Conservation (phyloP, 495 filamentous ascomycete species). For the Aspergillus coremiiformis region DNA sequence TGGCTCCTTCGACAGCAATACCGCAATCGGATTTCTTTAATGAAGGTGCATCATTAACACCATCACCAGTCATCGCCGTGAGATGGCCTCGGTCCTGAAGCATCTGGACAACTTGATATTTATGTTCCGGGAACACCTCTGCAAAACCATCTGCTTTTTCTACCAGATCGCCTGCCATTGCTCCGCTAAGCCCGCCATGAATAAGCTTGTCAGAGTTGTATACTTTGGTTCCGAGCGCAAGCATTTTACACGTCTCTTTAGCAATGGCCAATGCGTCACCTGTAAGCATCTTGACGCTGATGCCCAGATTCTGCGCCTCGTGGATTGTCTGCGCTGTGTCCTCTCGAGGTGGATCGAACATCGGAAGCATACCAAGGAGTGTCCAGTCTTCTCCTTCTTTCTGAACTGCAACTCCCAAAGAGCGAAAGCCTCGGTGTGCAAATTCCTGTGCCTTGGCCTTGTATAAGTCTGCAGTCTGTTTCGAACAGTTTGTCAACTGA, state of each 20-base stretch:
- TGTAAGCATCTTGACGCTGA: constrained; percentile 69
- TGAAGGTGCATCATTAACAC: constrained; percentile 94
- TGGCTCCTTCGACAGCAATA: constrained; percentile 68
- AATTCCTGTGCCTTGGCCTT: constrained; percentile 62
- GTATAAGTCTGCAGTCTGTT: constrained; percentile 53
- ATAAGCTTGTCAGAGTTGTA: constrained; percentile 67
- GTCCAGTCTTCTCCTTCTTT: constrained; percentile 56
- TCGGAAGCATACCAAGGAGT: constrained; percentile 62
- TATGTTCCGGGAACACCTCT: constrained; percentile 96
- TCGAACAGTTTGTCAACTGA: constrained; percentile 53
- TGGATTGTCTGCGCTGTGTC: constrained; percentile 70
- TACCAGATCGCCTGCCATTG: constrained; percentile 62
- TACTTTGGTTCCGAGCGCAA: constrained; percentile 67
- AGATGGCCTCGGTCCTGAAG: constrained; percentile 94
- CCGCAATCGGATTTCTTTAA: constrained; percentile 85
- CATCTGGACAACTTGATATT: constrained; percentile 96
- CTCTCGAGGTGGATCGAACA: constrained; percentile 70
- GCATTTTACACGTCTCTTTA: constrained; percentile 72
- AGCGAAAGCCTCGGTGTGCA: constrained; percentile 67
- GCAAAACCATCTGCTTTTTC: constrained; percentile 69
- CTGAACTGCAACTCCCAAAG: constrained; percentile 62
- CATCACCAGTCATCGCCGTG: constrained; percentile 97
- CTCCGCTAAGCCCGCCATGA: constrained; percentile 60
- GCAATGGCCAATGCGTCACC: constrained; percentile 70
- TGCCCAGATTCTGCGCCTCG: constrained; percentile 64